Evolutionary conservation across 2,329 filamentous ascomycete species (phyloP), one percentile per base, ranked within the genome.

Genomic region (Dactylellina haptotyla): DNA sequence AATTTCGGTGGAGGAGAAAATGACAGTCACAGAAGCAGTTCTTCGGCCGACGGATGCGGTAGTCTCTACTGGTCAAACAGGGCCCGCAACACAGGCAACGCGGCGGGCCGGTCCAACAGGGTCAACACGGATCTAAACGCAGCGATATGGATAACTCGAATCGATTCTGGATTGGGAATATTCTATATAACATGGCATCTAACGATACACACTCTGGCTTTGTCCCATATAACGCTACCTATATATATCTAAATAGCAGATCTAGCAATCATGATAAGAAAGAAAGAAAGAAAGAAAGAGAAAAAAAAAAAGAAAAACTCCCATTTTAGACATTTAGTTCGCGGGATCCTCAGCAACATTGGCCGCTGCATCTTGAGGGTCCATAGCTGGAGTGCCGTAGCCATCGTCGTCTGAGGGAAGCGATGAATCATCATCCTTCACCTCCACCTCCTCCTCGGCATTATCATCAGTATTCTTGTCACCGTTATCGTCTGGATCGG

Each of bases 1-100:
- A 62, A 28, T 48, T 56, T 63, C 50, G n/a, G 54, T 56, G 41
- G 10, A 23, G 28, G 16, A 25, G n/a, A 34, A 53, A 63, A 71
- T 57, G 56, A 32, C 65, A 71, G 65, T 71, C 65, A 71, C 65
- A 71, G 5, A 43, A 48, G 51, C 14, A 4, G 41, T 4, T 41
- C n/a, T n/a, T n/a, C n/a, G n/a, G n/a, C n/a, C n/a, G 41, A 12
- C 2, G 10, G 2, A 20, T 45, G 43, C 46, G 51, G 58, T 45
- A 12, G 46, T 26, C 18, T 37, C 3, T 25, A 37, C 4, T 25
- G 3, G 20, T 6, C 41, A 45, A 45, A 28, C 12, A 39, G 41
- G 51, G 51, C 43, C 3, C 39, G 23, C 32, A 53, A 63, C 30
- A 45, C 46, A 10, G 18, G 28, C 4, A 4, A 20, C n/a, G n/a